Conservation (phyloP, 2,329 filamentous ascomycete genomes). For the Salinomyces thailandicus region DNA sequence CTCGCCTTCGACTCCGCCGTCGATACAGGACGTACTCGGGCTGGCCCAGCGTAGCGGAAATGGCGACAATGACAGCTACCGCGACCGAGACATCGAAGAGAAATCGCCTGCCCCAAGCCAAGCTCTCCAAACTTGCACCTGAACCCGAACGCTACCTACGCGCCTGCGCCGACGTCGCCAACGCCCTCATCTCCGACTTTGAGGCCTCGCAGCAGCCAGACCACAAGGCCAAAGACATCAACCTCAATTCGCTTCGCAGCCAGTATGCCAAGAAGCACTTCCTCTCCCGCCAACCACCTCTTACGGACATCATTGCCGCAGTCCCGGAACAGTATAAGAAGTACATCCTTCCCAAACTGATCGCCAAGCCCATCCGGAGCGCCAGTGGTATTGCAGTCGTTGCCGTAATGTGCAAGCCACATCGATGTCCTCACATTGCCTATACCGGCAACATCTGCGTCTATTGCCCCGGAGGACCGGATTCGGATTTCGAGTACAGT, state of each 20-base stretch:
- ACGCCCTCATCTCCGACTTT: conserved; percentile 86
- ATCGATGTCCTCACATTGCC: conserved; percentile 92
- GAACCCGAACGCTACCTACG: conserved; percentile 92
- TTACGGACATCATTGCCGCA: conserved; percentile 94
- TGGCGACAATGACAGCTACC: conserved; percentile 1
- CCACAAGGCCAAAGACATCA: conserved; percentile 72
- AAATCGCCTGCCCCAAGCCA: conserved; percentile 32
- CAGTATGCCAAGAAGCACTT: conserved; percentile 90
- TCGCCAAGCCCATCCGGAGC: conserved; percentile 92
- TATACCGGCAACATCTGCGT: conserved; percentile 99
- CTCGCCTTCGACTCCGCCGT: too few species aligned
- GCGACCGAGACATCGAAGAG: conserved; percentile 50
- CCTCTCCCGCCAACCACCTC: conserved; percentile 73
- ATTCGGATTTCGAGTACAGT: conserved; percentile 98
- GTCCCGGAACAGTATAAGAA: conserved; percentile 99
- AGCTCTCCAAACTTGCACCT: conserved; percentile 58
- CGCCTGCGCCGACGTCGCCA: conserved; percentile 92
- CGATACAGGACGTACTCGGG: too few species aligned
- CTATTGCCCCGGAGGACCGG: conserved; percentile 93
- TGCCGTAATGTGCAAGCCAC: conserved; percentile 98
- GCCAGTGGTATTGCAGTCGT: conserved; percentile 96
- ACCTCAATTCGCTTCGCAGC: conserved; percentile 77
- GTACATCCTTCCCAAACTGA: conserved; percentile 90
- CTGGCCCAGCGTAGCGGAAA: too few species aligned
- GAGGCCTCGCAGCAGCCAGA: conserved; percentile 63